Evolutionary conservation across 73 alveolate genomes (phyloP).

Genomic region (Paraurostyla sp.): DNA sequence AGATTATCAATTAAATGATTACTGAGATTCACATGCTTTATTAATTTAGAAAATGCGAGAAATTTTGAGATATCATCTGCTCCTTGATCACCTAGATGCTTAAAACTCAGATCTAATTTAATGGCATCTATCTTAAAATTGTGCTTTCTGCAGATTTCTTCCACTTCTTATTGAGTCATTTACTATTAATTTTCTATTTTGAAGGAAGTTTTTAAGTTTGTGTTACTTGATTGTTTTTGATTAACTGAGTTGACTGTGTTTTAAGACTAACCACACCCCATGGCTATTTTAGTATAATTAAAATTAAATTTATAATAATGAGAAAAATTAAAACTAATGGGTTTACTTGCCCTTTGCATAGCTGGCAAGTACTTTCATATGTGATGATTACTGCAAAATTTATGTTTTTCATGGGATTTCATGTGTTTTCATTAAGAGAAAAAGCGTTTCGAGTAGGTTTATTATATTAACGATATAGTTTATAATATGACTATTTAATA

Average conservation of each 20-base stretch:
- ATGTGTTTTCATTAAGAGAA: neutral
- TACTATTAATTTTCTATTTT: neutral
- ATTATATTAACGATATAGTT: neutral
- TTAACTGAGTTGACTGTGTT: neutral
- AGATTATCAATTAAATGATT: neutral
- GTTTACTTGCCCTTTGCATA: neutral
- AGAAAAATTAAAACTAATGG: neutral
- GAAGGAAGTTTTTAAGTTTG: neutral
- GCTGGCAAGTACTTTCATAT: neutral
- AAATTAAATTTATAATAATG: neutral
- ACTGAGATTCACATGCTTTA: slow-evolving; percentile 30
- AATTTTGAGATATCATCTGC: slow-evolving; percentile 26
- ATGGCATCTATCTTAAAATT: neutral
- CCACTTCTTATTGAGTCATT: neutral
- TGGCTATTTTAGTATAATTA: neutral
- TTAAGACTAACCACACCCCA: slow-evolving; percentile 16
- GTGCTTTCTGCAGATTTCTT: slow-evolving; percentile 7
- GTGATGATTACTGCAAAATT: neutral
- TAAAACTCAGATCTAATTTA: slow-evolving; percentile 17
- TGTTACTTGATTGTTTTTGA: neutral
- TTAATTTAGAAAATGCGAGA: neutral
- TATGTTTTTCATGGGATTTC: neutral
- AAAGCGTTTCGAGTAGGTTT: neutral
- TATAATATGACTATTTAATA: neutral
- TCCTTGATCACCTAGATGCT: slow-evolving; percentile 23